Percentiles rank a stretch among this genome's conserved stretches.
Evolutionary conservation across 1,139 yeast species (phyloP).

Genomic region (Yamadazyma siamensis): DNA sequence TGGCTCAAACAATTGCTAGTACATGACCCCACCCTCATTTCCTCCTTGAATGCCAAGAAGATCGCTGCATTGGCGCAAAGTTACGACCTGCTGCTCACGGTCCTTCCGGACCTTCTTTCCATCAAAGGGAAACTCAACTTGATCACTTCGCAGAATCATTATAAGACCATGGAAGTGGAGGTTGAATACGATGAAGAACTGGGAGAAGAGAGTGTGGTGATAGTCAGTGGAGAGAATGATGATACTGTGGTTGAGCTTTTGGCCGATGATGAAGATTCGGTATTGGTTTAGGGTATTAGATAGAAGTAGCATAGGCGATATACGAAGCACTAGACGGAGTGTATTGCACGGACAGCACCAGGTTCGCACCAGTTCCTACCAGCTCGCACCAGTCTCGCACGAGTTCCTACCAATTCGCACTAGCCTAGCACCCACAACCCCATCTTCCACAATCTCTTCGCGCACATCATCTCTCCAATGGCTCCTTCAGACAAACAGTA

Average conservation of each 20-base stretch:
- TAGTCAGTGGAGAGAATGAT: slow-evolving; percentile 45
- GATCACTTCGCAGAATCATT: slow-evolving; percentile 36
- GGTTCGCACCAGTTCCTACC: too few species aligned
- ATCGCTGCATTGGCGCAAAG: slow-evolving; percentile 14
- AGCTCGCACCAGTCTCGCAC: too few species aligned
- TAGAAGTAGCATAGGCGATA: too few species aligned
- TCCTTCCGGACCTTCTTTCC: slow-evolving; percentile 38
- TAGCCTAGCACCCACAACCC: too few species aligned
- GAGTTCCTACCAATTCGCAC: too few species aligned
- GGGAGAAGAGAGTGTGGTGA: slow-evolving; percentile 19
- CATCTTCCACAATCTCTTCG: too few species aligned
- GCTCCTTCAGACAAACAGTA: slow-evolving; percentile 38
- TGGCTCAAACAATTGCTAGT: slow-evolving; percentile 54
- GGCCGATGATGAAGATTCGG: not conserved
- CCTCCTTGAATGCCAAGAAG: slow-evolving; percentile 7
- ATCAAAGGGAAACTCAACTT: slow-evolving; percentile 45
- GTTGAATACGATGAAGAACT: slow-evolving; percentile 16
- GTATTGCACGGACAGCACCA: too few species aligned
- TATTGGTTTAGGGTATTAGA: not conserved
- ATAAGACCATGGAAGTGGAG: slow-evolving; percentile 28
- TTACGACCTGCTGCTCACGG: slow-evolving; percentile 30
- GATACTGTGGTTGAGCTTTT: slow-evolving; percentile 12
- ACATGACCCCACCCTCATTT: slow-evolving; percentile 25
- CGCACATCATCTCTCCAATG: slow-evolving; percentile 1
- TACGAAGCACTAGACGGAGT: too few species aligned